A percentile compares a stretch with the other conserved stretches of the same genome.
These are phyloP conservation scores for Leccinum rimulosum DNA, from an alignment of 768 basidiomycete species.

Conservation along the genomic window DNA sequence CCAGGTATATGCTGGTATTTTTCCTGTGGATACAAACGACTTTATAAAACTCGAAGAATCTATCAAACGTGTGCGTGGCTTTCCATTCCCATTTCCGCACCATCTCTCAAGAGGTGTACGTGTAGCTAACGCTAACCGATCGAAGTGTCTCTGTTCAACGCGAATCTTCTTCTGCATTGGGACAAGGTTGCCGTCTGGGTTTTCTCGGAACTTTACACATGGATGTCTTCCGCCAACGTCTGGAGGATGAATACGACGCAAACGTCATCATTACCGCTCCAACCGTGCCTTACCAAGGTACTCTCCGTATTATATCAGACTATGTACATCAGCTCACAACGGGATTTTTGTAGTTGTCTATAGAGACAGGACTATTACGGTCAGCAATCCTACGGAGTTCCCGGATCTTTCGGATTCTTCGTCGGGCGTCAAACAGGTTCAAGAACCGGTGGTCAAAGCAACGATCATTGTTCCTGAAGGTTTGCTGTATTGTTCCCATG, in stretches of 20 bases:
- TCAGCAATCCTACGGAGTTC: constrained; percentile 96
- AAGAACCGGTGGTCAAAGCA: constrained; percentile 92
- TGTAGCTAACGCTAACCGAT: constrained; percentile 78
- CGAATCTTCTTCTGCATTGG: constrained; percentile 91
- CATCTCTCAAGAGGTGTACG: constrained; percentile 11
- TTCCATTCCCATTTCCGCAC: not conserved
- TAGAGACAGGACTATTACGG: constrained; percentile 53
- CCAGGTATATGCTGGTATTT: constrained; percentile 92
- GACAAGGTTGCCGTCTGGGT: constrained; percentile 92
- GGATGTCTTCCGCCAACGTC: constrained; percentile 92
- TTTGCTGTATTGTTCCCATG: constrained; percentile 27
- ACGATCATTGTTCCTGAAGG: constrained; percentile 94
- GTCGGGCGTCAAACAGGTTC: constrained; percentile 66
- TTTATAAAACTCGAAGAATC: constrained; percentile 96
- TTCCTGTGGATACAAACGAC: constrained; percentile 87
- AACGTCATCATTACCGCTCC: constrained; percentile 95
- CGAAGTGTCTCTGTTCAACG: constrained; percentile 87
- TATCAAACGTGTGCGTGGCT: constrained; percentile 68
- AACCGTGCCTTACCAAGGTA: constrained; percentile 90
- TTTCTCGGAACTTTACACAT: constrained; percentile 96
- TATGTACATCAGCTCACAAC: not conserved
- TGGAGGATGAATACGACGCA: constrained; percentile 96
- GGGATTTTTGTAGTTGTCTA: constrained; percentile 60
- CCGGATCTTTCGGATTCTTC: constrained; percentile 72
- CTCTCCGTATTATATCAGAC: not conserved